These are phyloP conservation scores for Thymus quinquecostatus DNA, from an alignment of 257 asterid species.

Conservation along the genomic window DNA sequence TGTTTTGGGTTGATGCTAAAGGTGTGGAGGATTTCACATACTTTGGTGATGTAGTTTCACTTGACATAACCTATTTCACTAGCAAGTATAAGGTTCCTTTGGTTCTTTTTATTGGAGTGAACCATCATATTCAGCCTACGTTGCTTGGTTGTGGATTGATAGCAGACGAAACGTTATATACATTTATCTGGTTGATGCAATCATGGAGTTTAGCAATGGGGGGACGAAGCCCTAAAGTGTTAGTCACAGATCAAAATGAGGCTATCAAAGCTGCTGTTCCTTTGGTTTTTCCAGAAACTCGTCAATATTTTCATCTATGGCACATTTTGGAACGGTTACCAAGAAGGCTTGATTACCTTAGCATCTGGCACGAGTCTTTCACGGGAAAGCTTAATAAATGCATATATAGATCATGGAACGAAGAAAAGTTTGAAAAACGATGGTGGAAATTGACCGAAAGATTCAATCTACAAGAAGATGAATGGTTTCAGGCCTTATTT, in stretches of 20 bases:
- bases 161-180: conserved; percentile 77
- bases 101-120: conserved; percentile 83
- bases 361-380: conserved; percentile 72
- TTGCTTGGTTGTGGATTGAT: conserved; percentile 86
- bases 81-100: conserved; percentile 74
- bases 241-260: conserved; percentile 71
- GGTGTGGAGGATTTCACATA: conserved; percentile 71
- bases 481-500: conserved; percentile 69
- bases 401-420: conserved; percentile 66
- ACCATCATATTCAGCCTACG: conserved; percentile 81
- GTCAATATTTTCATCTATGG: conserved; percentile 67
- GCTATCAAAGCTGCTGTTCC: conserved; percentile 71
- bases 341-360: conserved; percentile 62
- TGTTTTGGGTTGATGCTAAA: conserved; percentile 94
- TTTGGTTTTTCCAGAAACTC: conserved; percentile 58
- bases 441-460: conserved; percentile 85
- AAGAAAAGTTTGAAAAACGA: conserved; percentile 72
- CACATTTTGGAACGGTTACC: conserved; percentile 71
- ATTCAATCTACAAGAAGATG: conserved; percentile 74
- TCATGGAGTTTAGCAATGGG: conserved; percentile 92
- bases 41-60: conserved; percentile 77
- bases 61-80: conserved; percentile 65
- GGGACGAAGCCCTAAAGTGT: conserved; percentile 63
- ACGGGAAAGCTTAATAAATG: conserved; percentile 69
- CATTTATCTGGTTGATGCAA: conserved; percentile 80